These are phyloP conservation scores for Calamus simplicifolius DNA, from an alignment of 176 grass and related monocot species.

Conservation along the genomic window DNA sequence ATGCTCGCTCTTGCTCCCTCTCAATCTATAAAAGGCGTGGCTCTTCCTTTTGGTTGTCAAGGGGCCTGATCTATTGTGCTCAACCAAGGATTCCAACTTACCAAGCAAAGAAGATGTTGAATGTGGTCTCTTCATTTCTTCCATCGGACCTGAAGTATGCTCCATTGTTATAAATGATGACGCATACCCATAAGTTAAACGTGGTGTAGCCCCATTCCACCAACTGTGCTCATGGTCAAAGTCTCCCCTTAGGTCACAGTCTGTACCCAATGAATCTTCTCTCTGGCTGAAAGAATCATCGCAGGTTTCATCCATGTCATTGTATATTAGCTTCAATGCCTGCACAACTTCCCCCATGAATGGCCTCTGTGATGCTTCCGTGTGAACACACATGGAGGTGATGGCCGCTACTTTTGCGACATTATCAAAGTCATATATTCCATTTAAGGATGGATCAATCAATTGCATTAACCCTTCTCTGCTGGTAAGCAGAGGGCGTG, in stretches of 20 bases:
- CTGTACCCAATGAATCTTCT: neutral
- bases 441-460: slow-evolving; percentile 7
- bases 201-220: neutral
- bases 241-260: slow-evolving; percentile 9
- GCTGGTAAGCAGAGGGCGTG: slow-evolving; percentile 12
- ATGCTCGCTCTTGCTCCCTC: slow-evolving; percentile 9
- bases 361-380: slow-evolving; percentile 5
- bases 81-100: neutral
- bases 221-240: slow-evolving; percentile 2
- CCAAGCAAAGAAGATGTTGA: neutral
- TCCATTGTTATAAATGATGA: slow-evolving; percentile 20
- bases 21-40: slow-evolving; percentile 3
- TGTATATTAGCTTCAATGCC: slow-evolving; percentile 14
- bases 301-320: slow-evolving; percentile 10
- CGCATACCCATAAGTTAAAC: neutral
- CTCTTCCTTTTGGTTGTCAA: slow-evolving; percentile 6
- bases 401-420: slow-evolving; percentile 16
- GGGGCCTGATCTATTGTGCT: slow-evolving; percentile 11
- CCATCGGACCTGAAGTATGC: slow-evolving; percentile 10
- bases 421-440: slow-evolving; percentile 2
- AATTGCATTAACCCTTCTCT: slow-evolving; percentile 6
- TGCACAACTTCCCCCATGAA: slow-evolving; percentile 26
- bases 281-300: slow-evolving; percentile 3
- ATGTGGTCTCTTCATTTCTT: neutral
- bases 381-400: slow-evolving; percentile 21